Conservation (phyloP, 1,284 basidiomycete genomes). For the Porogramme epimiltina region DNA sequence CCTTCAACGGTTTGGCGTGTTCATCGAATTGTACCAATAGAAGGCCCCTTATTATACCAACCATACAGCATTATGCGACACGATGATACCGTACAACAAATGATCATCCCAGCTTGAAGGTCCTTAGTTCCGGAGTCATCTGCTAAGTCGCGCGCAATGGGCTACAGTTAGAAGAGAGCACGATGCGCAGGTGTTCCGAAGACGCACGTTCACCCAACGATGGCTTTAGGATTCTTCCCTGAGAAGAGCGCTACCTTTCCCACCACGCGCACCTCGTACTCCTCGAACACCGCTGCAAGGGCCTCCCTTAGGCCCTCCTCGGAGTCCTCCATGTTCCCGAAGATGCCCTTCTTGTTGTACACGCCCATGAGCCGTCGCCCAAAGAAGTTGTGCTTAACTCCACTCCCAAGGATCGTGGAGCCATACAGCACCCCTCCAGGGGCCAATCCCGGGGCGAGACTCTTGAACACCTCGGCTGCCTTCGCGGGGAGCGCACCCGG, state of each 20-base stretch:
- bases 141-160: too few relatives aligned
- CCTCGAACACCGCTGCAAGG: slow-evolving; percentile 20
- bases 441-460: slow-evolving; percentile 18
- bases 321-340: slow-evolving; percentile 22
- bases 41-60: too few relatives aligned
- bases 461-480: slow-evolving; percentile 14
- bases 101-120: too few relatives aligned
- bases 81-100: too few relatives aligned
- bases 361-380: slow-evolving; percentile 19
- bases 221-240: background rate
- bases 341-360: slow-evolving; percentile 24
- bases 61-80: too few relatives aligned
- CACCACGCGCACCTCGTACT: slow-evolving; percentile 21
- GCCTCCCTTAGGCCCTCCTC: slow-evolving; percentile 20
- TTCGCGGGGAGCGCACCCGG: slow-evolving; percentile 25
- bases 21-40: too few relatives aligned
- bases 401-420: slow-evolving; percentile 24
- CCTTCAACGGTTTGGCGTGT: too few relatives aligned
- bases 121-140: too few relatives aligned
- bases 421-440: slow-evolving; percentile 26
- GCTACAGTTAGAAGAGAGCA: too few relatives aligned
- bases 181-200: too few relatives aligned
- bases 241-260: slow-evolving; percentile 25
- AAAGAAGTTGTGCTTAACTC: slow-evolving; percentile 23
- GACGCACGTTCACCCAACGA: too few relatives aligned